Conservation (phyloP, 202 grass and related monocot species). For the Hordeum pubiflorum region DNA sequence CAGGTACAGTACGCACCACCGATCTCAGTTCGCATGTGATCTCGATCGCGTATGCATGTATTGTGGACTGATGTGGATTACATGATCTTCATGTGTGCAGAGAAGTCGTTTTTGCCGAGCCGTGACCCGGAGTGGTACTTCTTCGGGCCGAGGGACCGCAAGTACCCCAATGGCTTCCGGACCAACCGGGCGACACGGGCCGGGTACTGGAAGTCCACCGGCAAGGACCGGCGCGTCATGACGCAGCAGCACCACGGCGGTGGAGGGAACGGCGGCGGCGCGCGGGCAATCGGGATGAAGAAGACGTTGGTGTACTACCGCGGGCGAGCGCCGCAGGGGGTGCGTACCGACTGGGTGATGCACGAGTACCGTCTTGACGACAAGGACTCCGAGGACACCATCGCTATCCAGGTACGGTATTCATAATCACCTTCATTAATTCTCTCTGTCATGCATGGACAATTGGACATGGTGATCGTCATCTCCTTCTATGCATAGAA, state of each 20-base stretch:
- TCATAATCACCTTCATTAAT: too few relatives aligned
- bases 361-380: slow-evolving; percentile 95
- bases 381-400: slow-evolving; percentile 67
- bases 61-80: too few relatives aligned
- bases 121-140: slow-evolving; percentile 98
- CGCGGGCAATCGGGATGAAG: slow-evolving; percentile 74
- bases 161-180: slow-evolving; percentile 93
- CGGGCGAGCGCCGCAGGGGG: slow-evolving; percentile 86
- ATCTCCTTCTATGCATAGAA: not conserved
- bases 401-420: slow-evolving; percentile 56
- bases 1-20: slow-evolving; percentile 29
- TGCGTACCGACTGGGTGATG: slow-evolving; percentile 93
- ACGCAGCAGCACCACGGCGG: slow-evolving; percentile 35
- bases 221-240: slow-evolving; percentile 83
- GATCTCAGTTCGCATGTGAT: not conserved
- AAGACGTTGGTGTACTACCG: slow-evolving; percentile 96
- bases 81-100: slow-evolving; percentile 11
- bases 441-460: too few relatives aligned
- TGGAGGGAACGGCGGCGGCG: slow-evolving; percentile 4
- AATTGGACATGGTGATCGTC: not conserved
- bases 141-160: slow-evolving; percentile 80
- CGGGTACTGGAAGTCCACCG: slow-evolving; percentile 97
- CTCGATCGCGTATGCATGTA: not conserved
- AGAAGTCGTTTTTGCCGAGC: slow-evolving; percentile 91
- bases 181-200: slow-evolving; percentile 82